These are phyloP conservation scores for Begonia masoniana DNA, from an alignment of 306 rosid species.

Conservation along the genomic window DNA sequence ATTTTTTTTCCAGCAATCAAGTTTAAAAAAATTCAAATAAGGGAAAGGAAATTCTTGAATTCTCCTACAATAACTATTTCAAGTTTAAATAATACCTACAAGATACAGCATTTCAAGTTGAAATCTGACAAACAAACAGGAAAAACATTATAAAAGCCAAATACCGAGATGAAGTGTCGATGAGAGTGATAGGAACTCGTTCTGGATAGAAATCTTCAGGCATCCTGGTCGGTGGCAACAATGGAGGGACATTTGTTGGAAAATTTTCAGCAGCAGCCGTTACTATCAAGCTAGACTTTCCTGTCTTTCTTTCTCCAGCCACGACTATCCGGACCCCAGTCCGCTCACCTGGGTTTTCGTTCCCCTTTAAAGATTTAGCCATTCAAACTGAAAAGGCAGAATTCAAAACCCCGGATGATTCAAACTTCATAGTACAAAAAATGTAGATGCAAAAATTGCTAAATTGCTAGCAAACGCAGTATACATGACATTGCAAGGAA, in stretches of 20 bases:
- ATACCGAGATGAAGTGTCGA: constrained; percentile 91
- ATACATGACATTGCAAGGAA: no score
- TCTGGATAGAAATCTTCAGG: constrained; percentile 88
- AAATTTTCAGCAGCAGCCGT: constrained; percentile 77
- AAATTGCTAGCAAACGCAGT: no score
- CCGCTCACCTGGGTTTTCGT: constrained; percentile 32
- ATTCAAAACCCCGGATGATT: constrained; percentile 18
- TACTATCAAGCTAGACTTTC: constrained; percentile 85
- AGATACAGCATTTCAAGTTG: not conserved
- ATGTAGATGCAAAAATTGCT: no score
- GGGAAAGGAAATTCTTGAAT: not conserved
- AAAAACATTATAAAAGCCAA: not conserved
- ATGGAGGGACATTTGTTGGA: constrained; percentile 64
- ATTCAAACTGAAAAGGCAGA: constrained; percentile 26
- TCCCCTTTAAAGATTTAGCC: constrained; percentile 50
- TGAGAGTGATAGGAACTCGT: constrained; percentile 73
- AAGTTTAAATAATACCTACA: not conserved
- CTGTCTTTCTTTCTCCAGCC: constrained; percentile 79
- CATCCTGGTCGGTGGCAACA: constrained; percentile 75
- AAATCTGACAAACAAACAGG: not conserved
- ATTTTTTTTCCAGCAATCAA: no score
- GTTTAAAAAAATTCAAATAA: not conserved
- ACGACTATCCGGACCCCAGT: constrained; percentile 80
- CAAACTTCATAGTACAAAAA: no score
- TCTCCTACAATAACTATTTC: not conserved